A percentile compares a stretch with the other conserved stretches of the same genome.
Evolutionary conservation across 345 rosid species (phyloP).

Genomic region (Raphanus sativus): DNA sequence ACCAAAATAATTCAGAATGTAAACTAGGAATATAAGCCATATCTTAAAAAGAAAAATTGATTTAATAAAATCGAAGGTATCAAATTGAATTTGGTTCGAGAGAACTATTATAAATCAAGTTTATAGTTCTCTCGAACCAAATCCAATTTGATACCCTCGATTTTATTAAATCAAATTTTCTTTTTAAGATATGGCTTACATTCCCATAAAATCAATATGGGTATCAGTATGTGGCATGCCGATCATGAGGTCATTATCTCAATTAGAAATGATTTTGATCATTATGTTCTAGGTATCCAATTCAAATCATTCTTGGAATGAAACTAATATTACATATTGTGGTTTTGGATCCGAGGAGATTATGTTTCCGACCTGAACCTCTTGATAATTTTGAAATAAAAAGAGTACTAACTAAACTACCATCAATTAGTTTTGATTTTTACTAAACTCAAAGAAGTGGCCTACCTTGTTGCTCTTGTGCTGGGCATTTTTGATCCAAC

Average conservation of each 20-base stretch:
- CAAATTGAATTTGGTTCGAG: not conserved
- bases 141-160: not conserved
- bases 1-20: not conserved
- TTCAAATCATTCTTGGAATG: no score
- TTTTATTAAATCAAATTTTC: no score
- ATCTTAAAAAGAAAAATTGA: no score
- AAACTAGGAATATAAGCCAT: not conserved
- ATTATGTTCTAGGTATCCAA: no score
- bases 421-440: not conserved
- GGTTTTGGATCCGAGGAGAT: no score
- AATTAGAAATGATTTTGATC: no score
- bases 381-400: no score
- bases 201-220: not conserved
- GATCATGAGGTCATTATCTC: no score
- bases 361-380: no score
- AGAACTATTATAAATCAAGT: not conserved
- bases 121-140: not conserved
- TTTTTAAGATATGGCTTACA: not conserved
- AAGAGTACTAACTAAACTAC: not conserved
- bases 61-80: not conserved
- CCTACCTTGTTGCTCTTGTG: conserved; percentile 12
- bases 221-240: no score
- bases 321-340: no score
- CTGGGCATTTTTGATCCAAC: conserved; percentile 17
- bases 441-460: not conserved